A percentile compares a stretch with the other conserved stretches of the same genome.
phyloP scores from a whole-genome alignment of 257 asterid species.

The Catharanthus roseus region DNA sequence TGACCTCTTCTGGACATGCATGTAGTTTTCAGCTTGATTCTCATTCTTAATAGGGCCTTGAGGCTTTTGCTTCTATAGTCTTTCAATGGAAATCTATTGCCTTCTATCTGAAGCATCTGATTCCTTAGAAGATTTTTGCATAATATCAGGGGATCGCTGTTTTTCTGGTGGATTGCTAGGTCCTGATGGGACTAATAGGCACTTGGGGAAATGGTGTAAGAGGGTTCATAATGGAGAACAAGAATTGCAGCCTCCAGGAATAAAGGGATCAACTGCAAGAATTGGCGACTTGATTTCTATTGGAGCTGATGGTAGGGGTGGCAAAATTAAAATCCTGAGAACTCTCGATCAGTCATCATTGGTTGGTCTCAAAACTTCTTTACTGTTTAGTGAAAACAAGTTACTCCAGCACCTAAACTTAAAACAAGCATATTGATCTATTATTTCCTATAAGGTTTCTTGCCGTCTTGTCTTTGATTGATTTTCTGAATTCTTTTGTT shows the following conservation, averaged over 20 bases:
- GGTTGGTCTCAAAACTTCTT: conserved; percentile 35
- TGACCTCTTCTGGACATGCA: not conserved
- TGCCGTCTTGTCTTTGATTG: not conserved
- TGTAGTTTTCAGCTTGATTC: not conserved
- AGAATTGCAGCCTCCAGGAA: conserved; percentile 18
- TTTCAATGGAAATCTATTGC: not conserved
- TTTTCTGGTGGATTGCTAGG: conserved; percentile 74
- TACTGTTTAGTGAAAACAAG: not conserved
- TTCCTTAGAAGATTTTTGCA: conserved; percentile 1
- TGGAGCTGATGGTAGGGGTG: conserved; percentile 99
- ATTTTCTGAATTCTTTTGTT: not conserved
- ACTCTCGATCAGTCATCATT: conserved; percentile 49
- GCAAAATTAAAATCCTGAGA: conserved; percentile 69
- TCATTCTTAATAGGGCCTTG: not conserved
- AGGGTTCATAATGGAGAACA: conserved; percentile 42
- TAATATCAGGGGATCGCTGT: conserved; percentile 43
- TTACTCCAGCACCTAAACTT: not conserved
- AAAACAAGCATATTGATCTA: not conserved
- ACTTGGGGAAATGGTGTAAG: conserved; percentile 96
- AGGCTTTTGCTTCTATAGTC: not conserved
- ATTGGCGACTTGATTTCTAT: conserved; percentile 68
- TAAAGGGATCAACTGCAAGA: conserved; percentile 34
- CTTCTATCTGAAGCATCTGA: not conserved
- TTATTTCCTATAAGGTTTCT: not conserved
- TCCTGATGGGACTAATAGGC: conserved; percentile 80